Conservation (phyloP, 805 yeast genomes). For the Hyphopichia homilentoma region DNA sequence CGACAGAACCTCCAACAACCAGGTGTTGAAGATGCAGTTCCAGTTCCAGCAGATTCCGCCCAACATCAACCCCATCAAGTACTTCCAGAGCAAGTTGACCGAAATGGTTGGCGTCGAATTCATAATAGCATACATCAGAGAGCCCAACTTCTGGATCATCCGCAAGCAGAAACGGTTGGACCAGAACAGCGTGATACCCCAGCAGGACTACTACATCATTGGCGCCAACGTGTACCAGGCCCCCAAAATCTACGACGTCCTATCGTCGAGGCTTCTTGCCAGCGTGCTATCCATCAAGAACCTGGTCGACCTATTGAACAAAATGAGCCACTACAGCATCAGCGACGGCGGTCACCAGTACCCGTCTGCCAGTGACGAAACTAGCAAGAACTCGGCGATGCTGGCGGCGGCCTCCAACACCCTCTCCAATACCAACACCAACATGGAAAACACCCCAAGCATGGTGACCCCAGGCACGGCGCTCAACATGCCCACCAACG, state of each 20-base stretch:
- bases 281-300: conserved; percentile 33
- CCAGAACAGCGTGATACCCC: conserved; percentile 46
- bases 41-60: conserved; percentile 59
- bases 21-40: conserved; percentile 90
- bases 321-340: conserved; percentile 28
- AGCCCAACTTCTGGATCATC: conserved; percentile 91
- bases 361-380: conserved; percentile 9
- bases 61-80: conserved; percentile 29
- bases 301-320: conserved; percentile 28
- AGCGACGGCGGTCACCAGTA: conserved; percentile 34
- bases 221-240: conserved; percentile 94
- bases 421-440: conserved; percentile 8
- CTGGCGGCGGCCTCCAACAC: conserved; percentile 4
- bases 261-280: conserved; percentile 60
- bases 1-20: conserved; percentile 91
- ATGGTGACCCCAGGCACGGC: conserved; percentile 2
- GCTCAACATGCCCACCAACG: conserved; percentile 1
- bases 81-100: conserved; percentile 53
- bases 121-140: conserved; percentile 66
- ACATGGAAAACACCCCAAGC: conserved; percentile 8
- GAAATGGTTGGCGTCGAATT: conserved; percentile 88
- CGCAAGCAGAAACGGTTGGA: conserved; percentile 70
- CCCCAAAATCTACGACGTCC: conserved; percentile 68
- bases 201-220: conserved; percentile 80
- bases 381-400: conserved; percentile 4